Conservation (phyloP, 225 moss, liverwort and hornwort species). For the Sphagnum tenellum region DNA sequence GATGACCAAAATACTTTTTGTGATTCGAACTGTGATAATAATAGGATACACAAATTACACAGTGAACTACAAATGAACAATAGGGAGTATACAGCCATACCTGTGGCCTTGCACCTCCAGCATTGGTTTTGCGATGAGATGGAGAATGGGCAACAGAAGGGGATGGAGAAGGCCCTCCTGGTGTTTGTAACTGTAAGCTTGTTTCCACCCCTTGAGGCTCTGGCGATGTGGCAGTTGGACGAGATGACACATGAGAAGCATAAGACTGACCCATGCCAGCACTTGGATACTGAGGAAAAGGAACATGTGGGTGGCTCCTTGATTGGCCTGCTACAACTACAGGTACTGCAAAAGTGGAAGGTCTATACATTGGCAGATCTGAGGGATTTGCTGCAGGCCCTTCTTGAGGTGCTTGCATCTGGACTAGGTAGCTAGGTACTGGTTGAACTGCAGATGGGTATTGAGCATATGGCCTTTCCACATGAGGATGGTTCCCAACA, state of each 20-base stretch:
- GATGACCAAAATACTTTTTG: neutral
- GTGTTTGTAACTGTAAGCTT: conserved; percentile 56
- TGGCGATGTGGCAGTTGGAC: conserved; percentile 8
- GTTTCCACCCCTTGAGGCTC: conserved; percentile 22
- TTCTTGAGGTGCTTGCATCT: conserved; percentile 36
- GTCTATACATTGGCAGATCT: conserved; percentile 18
- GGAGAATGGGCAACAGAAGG: conserved; percentile 6
- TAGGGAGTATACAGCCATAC: neutral
- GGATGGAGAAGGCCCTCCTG: conserved; percentile 20
- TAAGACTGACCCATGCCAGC: conserved; percentile 7
- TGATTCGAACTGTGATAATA: neutral
- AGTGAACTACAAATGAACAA: neutral
- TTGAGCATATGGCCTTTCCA: conserved; percentile 79
- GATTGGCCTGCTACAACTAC: conserved; percentile 3
- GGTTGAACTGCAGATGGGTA: conserved; percentile 73
- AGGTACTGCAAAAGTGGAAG: conserved; percentile 9
- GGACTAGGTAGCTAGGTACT: conserved; percentile 40
- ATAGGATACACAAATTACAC: too few relatives aligned
- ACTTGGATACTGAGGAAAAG: conserved; percentile 1
- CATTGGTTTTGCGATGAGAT: too few relatives aligned
- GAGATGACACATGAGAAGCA: conserved; percentile 7
- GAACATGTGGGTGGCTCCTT: too few relatives aligned
- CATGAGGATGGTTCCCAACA: conserved; percentile 46
- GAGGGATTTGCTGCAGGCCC: conserved; percentile 17
- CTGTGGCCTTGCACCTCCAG: too few relatives aligned